Base-by-base conservation (phyloP, 306 rosid species). In the Chamaecrista fasciculata region DNA sequence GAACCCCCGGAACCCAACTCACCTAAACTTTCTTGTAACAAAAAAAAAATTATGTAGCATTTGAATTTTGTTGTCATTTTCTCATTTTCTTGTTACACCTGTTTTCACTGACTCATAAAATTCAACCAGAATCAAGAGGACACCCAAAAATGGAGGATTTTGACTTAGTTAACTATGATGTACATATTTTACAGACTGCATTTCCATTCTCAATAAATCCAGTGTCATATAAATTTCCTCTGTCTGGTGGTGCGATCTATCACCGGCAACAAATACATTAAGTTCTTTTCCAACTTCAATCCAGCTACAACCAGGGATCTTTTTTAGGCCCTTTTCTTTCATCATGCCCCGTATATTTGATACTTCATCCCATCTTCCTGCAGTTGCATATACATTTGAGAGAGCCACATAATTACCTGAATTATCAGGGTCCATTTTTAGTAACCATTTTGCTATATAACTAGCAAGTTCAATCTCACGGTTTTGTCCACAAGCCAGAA, bases 231-330 rank as follows among this genome's bases (percentile, higher is more conserved):
- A 81, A 70, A 93, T 82, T 55, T 86, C 77, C 53, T 77, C 79
- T n/a, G 78, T 81, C 34, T 85, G 75, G 48, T 86, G 82, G 62
- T 88, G 97, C 62, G 91, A 90, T 66, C 79, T 78, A 72, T 86
- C 91, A 15, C 94, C 82, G 11, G 96, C 88, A 55, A 83, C 80
- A 80, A 88, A 90, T 15, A 79, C 81, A 50, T 86, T 85, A 42
- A 76, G 67, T 73, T 80, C 85, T 66, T 81, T 86, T 71, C 85
- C 91, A 73, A 83, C 75, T 84, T 90, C 88, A 82, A 90, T 81
- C 96, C 96, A 86, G 80, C 97, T 85, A 76, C 91, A 82, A 33
- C 96, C 96, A 21, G 97, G 88, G 77, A 58, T 78, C 82, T 90
- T 88, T 64, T 55, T 83, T 31, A 80, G 72, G 62, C 93, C 91